A percentile compares a stretch with the other conserved stretches of the same genome.
Evolutionary conservation across 306 rosid species (phyloP).

Genomic region (Pterocarpus santalinus): DNA sequence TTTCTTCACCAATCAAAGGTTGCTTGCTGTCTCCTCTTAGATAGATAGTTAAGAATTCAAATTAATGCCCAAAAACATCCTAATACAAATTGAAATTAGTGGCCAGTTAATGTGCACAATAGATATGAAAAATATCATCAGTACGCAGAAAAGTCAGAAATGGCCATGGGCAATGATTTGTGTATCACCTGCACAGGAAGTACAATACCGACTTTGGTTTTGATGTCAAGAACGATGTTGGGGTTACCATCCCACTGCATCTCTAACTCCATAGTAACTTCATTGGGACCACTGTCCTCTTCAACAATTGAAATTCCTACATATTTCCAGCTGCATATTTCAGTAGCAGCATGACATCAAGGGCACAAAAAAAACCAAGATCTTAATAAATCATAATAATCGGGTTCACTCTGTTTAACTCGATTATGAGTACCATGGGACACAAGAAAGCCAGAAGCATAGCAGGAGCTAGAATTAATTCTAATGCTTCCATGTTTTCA

Average conservation of each 20-base stretch:
- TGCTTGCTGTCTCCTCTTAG: constrained; percentile 9
- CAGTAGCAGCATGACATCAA: constrained; percentile 19
- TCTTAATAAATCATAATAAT: constrained; percentile 17
- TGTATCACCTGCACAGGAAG: constrained; percentile 85
- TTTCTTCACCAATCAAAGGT: not conserved
- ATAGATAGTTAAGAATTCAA: constrained; percentile 8
- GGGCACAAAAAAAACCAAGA: constrained; percentile 37
- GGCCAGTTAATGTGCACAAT: constrained; percentile 11
- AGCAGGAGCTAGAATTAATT: not conserved
- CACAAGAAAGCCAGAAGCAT: constrained; percentile 9
- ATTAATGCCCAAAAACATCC: not conserved
- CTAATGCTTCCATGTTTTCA: not conserved
- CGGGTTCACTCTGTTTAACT: constrained; percentile 27
- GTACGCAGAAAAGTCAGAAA: constrained; percentile 7
- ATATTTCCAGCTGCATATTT: constrained; percentile 42
- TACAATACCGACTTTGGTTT: constrained; percentile 77
- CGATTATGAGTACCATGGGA: not conserved
- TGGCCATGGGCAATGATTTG: constrained; percentile 25
- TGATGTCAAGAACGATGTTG: constrained; percentile 77
- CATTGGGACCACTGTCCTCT: constrained; percentile 61
- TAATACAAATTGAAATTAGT: not conserved
- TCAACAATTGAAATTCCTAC: constrained; percentile 78
- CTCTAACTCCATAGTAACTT: constrained; percentile 87
- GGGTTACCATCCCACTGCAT: constrained; percentile 99
- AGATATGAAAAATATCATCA: constrained; percentile 22